Evolutionary conservation across 305 asterid species (phyloP).

Genomic region (Fraxinus sp.): DNA sequence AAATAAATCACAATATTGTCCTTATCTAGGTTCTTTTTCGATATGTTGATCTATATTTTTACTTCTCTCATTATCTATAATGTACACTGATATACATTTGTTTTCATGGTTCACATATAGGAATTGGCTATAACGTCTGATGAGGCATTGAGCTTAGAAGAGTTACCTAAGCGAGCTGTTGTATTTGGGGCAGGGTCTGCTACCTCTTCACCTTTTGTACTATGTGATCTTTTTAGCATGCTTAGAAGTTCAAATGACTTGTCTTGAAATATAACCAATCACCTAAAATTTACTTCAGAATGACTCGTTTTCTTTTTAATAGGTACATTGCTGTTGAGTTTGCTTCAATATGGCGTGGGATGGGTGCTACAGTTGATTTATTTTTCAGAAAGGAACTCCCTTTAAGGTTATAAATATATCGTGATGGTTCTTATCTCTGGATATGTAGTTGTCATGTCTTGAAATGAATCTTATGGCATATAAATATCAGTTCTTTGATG

Average conservation of each 20-base stretch:
- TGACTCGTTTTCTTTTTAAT: background rate
- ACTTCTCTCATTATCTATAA: conserved; percentile 9
- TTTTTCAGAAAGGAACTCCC: conserved; percentile 95
- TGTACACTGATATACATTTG: background rate
- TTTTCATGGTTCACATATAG: conserved; percentile 34
- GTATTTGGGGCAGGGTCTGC: conserved; percentile 90
- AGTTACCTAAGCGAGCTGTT: conserved; percentile 82
- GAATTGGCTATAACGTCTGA: conserved; percentile 94
- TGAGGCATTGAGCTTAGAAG: conserved; percentile 98
- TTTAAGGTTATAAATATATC: conserved; percentile 55
- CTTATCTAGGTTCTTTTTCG: background rate
- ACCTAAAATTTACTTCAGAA: background rate
- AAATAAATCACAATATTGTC: background rate
- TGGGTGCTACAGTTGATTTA: conserved; percentile 87
- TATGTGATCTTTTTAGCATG: conserved; percentile 18
- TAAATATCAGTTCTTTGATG: background rate
- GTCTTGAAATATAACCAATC: background rate
- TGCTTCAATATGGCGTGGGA: conserved; percentile 99
- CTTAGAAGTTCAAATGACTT: conserved; percentile 13
- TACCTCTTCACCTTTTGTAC: conserved; percentile 19
- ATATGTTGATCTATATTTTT: background rate
- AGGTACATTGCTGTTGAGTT: conserved; percentile 99
- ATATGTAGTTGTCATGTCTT: conserved; percentile 16
- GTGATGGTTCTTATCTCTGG: conserved; percentile 18
- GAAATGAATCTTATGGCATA: conserved; percentile 13